A percentile compares a stretch with the other conserved stretches of the same genome.
Evolutionary conservation across 352 stramenopile species (phyloP).

Genomic region (Phytophthora sansomeana): DNA sequence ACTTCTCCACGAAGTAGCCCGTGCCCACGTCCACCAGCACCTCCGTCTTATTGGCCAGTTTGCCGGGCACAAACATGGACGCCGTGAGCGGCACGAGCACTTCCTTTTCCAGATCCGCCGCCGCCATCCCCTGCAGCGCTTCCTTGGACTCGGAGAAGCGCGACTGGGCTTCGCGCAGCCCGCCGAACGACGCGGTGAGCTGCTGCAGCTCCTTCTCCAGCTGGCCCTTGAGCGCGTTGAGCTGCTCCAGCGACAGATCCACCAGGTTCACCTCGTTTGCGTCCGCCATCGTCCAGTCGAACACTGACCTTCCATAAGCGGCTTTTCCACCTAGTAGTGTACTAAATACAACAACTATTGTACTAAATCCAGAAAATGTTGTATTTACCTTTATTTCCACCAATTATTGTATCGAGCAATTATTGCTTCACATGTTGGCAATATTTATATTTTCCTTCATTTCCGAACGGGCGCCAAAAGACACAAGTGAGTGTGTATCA

Average conservation of each 20-base stretch:
- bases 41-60: conserved; percentile 84
- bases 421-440: neutral
- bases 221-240: conserved; percentile 92
- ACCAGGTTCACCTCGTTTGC: conserved; percentile 79
- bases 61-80: conserved; percentile 94
- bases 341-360: too few species aligned
- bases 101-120: conserved; percentile 72
- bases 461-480: conserved; percentile 20
- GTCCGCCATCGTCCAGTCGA: conserved; percentile 48
- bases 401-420: conserved; percentile 31
- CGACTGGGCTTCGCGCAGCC: conserved; percentile 77
- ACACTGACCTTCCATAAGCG: neutral
- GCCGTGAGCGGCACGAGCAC: conserved; percentile 96
- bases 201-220: conserved; percentile 87
- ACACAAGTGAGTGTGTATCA: conserved; percentile 11
- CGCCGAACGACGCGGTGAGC: conserved; percentile 71
- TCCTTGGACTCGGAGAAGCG: conserved; percentile 86
- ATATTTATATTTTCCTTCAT: neutral
- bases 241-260: conserved; percentile 93
- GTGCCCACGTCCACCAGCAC: conserved; percentile 96
- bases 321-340: too few species aligned
- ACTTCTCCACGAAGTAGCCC: conserved; percentile 96
- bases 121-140: conserved; percentile 66
- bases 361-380: too few species aligned
- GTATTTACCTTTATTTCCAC: conserved; percentile 21